Evolutionary conservation across 208 protist genomes (phyloP).

Genomic region (Entamoeba nuttalli): DNA sequence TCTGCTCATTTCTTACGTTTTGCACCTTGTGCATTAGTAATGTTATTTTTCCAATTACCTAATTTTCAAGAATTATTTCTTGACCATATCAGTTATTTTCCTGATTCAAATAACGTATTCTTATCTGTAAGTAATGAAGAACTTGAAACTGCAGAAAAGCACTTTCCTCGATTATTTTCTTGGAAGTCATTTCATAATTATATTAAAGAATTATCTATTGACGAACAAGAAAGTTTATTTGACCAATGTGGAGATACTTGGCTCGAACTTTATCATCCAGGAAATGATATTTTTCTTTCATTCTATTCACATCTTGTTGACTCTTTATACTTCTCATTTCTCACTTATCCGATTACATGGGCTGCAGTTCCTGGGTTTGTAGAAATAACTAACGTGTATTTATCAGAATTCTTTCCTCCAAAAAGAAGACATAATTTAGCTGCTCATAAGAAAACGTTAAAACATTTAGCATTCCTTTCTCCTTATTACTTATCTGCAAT

Average conservation of each 20-base stretch:
- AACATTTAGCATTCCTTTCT: background rate
- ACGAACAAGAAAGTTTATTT: background rate
- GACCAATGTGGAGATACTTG: background rate
- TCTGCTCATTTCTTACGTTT: background rate
- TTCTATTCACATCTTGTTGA: background rate
- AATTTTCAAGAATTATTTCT: background rate
- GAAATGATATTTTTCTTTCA: background rate
- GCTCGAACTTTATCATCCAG: background rate
- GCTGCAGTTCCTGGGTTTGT: background rate
- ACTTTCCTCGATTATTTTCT: background rate
- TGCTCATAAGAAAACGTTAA: background rate
- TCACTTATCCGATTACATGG: background rate
- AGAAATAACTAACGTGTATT: background rate
- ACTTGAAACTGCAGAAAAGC: background rate
- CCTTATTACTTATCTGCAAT: background rate
- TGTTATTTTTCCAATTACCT: background rate
- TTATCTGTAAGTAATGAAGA: background rate
- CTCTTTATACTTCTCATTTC: background rate
- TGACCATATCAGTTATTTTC: background rate
- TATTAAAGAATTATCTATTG: background rate
- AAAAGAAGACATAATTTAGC: background rate
- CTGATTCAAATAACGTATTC: background rate
- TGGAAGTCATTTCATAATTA: background rate
- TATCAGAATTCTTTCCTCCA: background rate
- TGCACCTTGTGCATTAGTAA: background rate